Conservation (phyloP, 768 basidiomycete species). For the Melanogaster broomeanus region DNA sequence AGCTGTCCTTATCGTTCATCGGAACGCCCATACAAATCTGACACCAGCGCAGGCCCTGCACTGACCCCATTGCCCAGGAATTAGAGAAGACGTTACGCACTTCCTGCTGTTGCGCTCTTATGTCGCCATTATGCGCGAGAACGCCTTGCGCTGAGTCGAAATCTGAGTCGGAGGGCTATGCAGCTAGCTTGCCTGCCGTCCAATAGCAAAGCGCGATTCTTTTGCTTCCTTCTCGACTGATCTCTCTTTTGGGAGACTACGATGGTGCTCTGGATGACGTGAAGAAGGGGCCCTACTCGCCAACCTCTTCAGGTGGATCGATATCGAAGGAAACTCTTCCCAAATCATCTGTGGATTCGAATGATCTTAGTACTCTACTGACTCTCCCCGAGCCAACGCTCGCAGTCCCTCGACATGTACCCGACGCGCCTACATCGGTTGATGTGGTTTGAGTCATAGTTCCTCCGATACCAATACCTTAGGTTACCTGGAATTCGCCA, state of each 20-base stretch:
- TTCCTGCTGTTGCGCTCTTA: no score
- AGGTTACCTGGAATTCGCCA: no score
- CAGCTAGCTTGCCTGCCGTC: no score
- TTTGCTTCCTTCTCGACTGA: conserved; percentile 47
- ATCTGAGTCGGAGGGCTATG: no score
- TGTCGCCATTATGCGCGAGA: no score
- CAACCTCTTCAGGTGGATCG: conserved; percentile 20
- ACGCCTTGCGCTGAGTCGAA: no score
- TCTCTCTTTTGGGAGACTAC: conserved; percentile 44
- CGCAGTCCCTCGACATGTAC: conserved; percentile 24
- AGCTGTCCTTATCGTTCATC: no score
- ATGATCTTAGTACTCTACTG: conserved; percentile 15
- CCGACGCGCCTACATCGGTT: conserved; percentile 13
- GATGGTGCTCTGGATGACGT: conserved; percentile 34
- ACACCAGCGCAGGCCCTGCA: no score
- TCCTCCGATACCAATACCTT: no score
- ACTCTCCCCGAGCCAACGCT: conserved; percentile 17
- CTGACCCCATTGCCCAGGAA: no score
- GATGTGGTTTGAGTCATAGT: conserved; percentile 15
- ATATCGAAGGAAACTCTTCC: conserved; percentile 30
- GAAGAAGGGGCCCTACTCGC: conserved; percentile 22
- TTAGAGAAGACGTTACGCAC: no score
- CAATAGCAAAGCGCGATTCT: conserved; percentile 52
- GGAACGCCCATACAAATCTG: no score
- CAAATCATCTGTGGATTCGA: conserved; percentile 18